These are phyloP conservation scores for Russula earlei DNA, from an alignment of 768 basidiomycete species.

Conservation along the genomic window DNA sequence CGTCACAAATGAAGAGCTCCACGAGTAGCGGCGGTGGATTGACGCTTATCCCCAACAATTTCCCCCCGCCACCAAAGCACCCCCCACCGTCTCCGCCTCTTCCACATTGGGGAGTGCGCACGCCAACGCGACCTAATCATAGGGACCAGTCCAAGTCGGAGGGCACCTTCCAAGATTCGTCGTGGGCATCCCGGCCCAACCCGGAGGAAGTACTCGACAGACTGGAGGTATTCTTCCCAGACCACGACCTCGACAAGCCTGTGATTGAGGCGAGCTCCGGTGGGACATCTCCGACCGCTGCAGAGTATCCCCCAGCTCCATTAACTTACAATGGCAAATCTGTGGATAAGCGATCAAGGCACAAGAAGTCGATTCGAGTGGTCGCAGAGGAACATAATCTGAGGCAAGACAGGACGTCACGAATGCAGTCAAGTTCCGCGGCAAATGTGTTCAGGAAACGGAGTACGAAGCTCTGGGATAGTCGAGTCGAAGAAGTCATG, in stretches of 20 bases:
- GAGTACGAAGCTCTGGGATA: conserved; percentile 95
- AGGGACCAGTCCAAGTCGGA: conserved; percentile 25
- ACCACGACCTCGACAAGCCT: conserved; percentile 91
- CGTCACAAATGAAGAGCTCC: conserved; percentile 21
- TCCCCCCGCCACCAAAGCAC: conserved; percentile 21
- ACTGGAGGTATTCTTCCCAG: conserved; percentile 91
- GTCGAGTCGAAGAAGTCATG: conserved; percentile 86
- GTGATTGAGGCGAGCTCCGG: conserved; percentile 82
- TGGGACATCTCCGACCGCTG: conserved; percentile 64
- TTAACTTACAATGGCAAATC: conserved; percentile 19
- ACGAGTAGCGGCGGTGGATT: conserved; percentile 29
- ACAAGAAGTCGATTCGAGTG: conserved; percentile 87
- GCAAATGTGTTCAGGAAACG: conserved; percentile 59
- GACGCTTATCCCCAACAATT: conserved; percentile 24
- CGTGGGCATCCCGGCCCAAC: conserved; percentile 85
- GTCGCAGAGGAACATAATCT: conserved; percentile 86
- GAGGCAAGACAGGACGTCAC: conserved; percentile 59
- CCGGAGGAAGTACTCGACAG: conserved; percentile 91
- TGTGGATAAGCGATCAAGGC: conserved; percentile 37
- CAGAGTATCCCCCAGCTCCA: conserved; percentile 38
- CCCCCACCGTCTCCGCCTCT: conserved; percentile 23
- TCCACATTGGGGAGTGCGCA: conserved; percentile 17
- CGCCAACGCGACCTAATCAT: conserved; percentile 18
- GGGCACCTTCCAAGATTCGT: conserved; percentile 60
- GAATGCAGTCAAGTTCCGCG: conserved; percentile 41